These are phyloP conservation scores for Pseudomonodictys pantanalensis DNA, from an alignment of 495 filamentous ascomycete species.

Conservation along the genomic window DNA sequence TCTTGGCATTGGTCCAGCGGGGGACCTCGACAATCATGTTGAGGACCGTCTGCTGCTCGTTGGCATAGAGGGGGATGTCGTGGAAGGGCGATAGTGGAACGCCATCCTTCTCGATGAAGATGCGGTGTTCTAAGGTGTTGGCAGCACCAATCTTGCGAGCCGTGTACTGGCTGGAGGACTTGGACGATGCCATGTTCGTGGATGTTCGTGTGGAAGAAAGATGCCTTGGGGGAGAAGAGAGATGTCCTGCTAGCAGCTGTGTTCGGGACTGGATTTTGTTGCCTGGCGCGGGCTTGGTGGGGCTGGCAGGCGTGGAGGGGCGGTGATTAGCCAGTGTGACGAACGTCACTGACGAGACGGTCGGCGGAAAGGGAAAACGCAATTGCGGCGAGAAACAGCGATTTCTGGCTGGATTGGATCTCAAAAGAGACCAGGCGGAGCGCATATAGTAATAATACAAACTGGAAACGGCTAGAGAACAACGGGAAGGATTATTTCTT, in stretches of 20 bases:
- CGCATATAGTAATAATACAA: conserved; percentile 10
- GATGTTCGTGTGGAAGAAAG: conserved; percentile 45
- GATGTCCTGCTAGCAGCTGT: conserved; percentile 37
- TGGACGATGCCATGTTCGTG: conserved; percentile 51
- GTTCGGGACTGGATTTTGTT: conserved; percentile 38
- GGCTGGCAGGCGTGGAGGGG: conserved; percentile 26
- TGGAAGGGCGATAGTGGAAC: conserved; percentile 91
- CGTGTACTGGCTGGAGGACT: conserved; percentile 54
- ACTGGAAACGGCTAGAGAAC: not conserved
- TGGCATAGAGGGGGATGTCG: conserved; percentile 96
- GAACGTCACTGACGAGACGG: conserved; percentile 35
- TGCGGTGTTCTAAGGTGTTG: conserved; percentile 93
- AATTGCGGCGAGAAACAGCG: not conserved
- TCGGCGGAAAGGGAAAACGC: conserved; percentile 8
- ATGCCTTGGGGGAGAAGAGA: conserved; percentile 5
- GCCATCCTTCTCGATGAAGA: conserved; percentile 98
- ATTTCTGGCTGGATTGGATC: conserved; percentile 17
- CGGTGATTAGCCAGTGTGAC: conserved; percentile 36
- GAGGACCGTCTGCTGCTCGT: conserved; percentile 84
- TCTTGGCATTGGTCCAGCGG: conserved; percentile 98
- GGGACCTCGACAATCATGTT: conserved; percentile 99
- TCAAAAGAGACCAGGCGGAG: not conserved
- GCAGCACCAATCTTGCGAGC: conserved; percentile 82
- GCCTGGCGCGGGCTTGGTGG: conserved; percentile 28
- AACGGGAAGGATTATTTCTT: not conserved